Evolutionary conservation across 306 rosid genomes (phyloP).

Genomic region (Prunus kanzakura): DNA sequence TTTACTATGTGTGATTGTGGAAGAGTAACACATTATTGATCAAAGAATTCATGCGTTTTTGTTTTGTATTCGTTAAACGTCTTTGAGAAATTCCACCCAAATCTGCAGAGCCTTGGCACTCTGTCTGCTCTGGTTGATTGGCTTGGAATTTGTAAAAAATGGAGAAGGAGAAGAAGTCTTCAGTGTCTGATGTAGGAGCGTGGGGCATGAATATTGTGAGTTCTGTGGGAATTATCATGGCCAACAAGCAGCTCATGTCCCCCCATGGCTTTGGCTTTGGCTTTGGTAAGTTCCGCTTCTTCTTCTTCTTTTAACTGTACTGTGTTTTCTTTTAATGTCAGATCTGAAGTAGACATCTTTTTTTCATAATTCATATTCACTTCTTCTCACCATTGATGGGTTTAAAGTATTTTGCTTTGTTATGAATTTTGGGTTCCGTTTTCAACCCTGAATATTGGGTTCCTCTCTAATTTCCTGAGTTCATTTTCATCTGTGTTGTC

Average conservation of each 20-base stretch:
- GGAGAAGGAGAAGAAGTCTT: constrained; percentile 37
- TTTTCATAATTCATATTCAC: no score
- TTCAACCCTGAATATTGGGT: neutral
- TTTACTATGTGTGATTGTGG: no score
- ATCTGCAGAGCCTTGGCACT: no score
- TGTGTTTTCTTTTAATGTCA: neutral
- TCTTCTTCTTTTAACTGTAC: neutral
- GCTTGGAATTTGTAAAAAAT: neutral
- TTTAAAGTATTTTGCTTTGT: neutral
- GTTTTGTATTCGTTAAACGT: no score
- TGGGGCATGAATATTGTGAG: constrained; percentile 57
- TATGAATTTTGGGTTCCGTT: no score
- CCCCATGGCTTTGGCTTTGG: constrained; percentile 44
- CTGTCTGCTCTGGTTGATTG: no score
- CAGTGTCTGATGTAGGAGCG: constrained; percentile 50
- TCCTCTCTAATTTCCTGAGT: neutral
- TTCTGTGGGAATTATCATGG: constrained; percentile 61
- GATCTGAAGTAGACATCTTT: constrained; percentile 5
- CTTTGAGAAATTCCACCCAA: no score
- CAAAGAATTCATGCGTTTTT: no score
- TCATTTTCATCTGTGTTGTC: neutral
- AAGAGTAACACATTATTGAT: no score
- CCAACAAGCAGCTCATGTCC: constrained; percentile 59
- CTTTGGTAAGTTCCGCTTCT: constrained; percentile 33
- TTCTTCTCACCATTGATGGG: neutral